Percentiles rank a stretch among this genome's conserved stretches.
These are phyloP conservation scores for Saprolegnia parasitica DNA, from an alignment of 352 stramenopile genomes.

Conservation along the genomic window DNA sequence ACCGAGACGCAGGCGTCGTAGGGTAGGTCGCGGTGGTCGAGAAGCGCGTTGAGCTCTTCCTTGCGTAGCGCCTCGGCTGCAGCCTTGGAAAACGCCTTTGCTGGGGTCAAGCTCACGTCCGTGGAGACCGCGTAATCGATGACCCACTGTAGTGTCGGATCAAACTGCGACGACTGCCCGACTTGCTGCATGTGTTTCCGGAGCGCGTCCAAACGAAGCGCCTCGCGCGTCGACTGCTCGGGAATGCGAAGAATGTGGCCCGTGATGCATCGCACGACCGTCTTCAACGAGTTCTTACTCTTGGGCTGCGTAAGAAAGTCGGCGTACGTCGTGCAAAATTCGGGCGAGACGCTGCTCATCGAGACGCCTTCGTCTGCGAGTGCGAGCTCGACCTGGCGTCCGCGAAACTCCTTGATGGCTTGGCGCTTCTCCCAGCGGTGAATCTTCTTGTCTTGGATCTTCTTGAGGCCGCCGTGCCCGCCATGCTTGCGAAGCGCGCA, in stretches of 20 bases:
- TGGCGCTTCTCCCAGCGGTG: not conserved
- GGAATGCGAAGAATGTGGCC: not conserved
- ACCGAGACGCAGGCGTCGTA: not conserved
- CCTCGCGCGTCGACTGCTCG: conserved; percentile 1
- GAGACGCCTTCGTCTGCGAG: not conserved
- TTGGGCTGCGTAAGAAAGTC: conserved; percentile 18
- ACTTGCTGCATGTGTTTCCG: conserved; percentile 14
- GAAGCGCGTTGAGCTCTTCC: conserved; percentile 8
- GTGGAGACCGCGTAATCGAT: conserved; percentile 16
- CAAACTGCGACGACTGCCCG: conserved; percentile 1
- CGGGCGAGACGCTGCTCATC: not conserved
- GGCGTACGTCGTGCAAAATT: conserved; percentile 23
- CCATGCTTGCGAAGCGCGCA: conserved; percentile 21
- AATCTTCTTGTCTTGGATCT: conserved; percentile 28
- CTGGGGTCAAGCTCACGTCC: conserved; percentile 15
- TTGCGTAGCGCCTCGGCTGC: not conserved
- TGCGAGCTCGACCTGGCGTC: not conserved
- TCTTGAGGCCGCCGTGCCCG: conserved; percentile 7
- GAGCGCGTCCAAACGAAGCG: not conserved
- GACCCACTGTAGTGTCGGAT: conserved; percentile 2
- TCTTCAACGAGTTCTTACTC: conserved; percentile 9
- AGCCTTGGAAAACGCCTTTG: conserved; percentile 8
- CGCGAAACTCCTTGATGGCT: conserved; percentile 2
- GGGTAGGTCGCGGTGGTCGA: not conserved
- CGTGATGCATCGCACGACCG: conserved; percentile 7